phyloP scores from a whole-genome alignment of 768 basidiomycete genomes.

The Pleurotus ostreatus region DNA sequence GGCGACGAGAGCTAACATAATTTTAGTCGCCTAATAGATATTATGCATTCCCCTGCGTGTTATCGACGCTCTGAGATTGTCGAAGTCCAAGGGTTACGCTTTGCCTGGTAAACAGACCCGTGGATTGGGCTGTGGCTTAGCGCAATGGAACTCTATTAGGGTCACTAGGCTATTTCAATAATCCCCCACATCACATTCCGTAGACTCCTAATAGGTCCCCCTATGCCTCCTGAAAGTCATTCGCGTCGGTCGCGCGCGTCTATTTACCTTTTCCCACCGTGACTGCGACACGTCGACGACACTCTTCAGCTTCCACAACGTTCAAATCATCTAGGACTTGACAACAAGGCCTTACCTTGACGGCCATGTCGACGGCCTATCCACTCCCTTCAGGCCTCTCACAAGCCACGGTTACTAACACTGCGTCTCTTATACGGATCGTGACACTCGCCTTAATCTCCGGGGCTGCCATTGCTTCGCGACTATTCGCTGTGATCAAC shows the following conservation, averaged over 20 bases:
- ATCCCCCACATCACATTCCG: too few relatives aligned
- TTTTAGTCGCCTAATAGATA: too few relatives aligned
- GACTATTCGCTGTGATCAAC: slow-evolving; percentile 95
- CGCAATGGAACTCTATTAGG: too few relatives aligned
- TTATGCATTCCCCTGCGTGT: neutral
- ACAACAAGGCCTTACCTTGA: slow-evolving; percentile 3
- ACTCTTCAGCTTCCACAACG: neutral
- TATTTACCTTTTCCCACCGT: neutral
- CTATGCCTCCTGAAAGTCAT: too few relatives aligned
- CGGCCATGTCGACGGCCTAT: slow-evolving; percentile 72
- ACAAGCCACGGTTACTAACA: slow-evolving; percentile 73
- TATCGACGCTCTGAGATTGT: neutral
- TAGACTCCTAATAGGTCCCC: too few relatives aligned
- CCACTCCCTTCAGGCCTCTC: slow-evolving; percentile 69
- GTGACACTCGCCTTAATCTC: slow-evolving; percentile 89
- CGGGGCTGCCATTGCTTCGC: slow-evolving; percentile 90
- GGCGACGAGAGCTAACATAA: neutral
- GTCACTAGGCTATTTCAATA: too few relatives aligned
- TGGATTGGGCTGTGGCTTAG: too few relatives aligned
- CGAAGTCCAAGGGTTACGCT: neutral
- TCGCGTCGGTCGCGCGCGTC: neutral
- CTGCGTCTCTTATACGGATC: slow-evolving; percentile 87
- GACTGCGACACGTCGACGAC: slow-evolving; percentile 7
- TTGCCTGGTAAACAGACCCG: too few relatives aligned
- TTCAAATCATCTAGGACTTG: neutral